Conservation (phyloP, 2,329 filamentous ascomycete genomes). For the Colletotrichum nymphaeae region DNA sequence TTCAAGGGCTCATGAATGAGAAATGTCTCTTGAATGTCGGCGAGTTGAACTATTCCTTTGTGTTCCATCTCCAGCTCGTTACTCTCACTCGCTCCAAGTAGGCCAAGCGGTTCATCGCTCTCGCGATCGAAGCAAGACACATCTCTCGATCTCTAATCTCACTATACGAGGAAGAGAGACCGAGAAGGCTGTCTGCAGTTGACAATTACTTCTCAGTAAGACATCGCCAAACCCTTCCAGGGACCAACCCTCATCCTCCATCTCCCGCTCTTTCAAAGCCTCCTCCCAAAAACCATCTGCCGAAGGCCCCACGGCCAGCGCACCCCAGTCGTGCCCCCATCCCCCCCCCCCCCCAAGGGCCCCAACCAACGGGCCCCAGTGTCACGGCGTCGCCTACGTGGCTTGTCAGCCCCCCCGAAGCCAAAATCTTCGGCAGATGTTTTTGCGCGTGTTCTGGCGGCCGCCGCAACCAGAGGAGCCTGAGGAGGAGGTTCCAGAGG, state of each 20-base stretch:
- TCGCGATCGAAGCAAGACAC: neutral
- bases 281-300: constrained; percentile 24
- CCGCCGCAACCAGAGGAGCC: neutral
- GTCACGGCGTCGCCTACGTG: constrained; percentile 10
- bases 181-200: neutral
- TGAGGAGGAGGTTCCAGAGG: neutral
- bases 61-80: neutral
- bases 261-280: neutral
- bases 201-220: neutral
- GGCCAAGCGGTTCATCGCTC: neutral
- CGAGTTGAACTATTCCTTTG: neutral
- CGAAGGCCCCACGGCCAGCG: constrained; percentile 16
- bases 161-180: neutral
- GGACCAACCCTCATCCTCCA: constrained; percentile 19
- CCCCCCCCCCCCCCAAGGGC: neutral
- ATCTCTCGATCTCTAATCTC: too few species aligned
- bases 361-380: neutral
- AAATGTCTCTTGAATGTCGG: too few species aligned
- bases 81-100: neutral
- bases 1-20: too few species aligned
- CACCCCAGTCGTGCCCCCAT: neutral
- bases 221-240: constrained; percentile 5
- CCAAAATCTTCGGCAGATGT: constrained; percentile 33
- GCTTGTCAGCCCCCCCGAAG: constrained; percentile 19
- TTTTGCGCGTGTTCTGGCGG: neutral